Conservation (phyloP, 495 filamentous ascomycete species). For the Aspergillus ellipticus region DNA sequence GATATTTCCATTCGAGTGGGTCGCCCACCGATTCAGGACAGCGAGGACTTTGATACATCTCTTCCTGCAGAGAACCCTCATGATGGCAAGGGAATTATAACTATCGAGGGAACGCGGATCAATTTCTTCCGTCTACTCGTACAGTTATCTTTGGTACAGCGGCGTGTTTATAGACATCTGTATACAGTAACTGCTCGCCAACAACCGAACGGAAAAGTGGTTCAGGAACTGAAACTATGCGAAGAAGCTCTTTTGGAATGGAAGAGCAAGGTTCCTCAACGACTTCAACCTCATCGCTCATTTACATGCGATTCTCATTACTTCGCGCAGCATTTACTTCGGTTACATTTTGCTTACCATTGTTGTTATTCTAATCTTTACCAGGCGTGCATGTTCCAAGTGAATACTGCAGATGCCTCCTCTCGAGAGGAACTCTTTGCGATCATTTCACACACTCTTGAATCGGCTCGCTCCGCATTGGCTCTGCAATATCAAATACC, state of each 20-base stretch:
- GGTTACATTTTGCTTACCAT: constrained; percentile 16
- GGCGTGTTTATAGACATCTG: constrained; percentile 13
- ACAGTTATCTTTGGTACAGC: constrained; percentile 17
- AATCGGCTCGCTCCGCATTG: constrained; percentile 17
- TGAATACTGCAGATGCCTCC: not conserved
- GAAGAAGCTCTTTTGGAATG: constrained; percentile 13
- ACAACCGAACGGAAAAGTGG: constrained; percentile 1
- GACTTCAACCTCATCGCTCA: not conserved
- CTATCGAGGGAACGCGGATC: constrained; percentile 1
- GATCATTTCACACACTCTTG: constrained; percentile 1
- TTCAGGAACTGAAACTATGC: constrained; percentile 9
- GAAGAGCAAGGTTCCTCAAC: constrained; percentile 6
- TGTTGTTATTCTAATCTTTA: constrained; percentile 19
- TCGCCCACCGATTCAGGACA: constrained; percentile 15
- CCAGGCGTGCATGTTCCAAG: not conserved
- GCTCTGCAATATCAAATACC: constrained; percentile 3
- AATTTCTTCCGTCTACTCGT: constrained; percentile 15
- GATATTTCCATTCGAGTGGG: constrained; percentile 19
- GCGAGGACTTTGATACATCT: constrained; percentile 14
- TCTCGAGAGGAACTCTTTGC: not conserved
- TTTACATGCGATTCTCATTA: not conserved
- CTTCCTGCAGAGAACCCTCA: constrained; percentile 9
- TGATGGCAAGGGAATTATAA: constrained; percentile 14
- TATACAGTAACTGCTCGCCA: constrained; percentile 2
- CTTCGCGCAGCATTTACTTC: constrained; percentile 13